phyloP scores from a whole-genome alignment of 2,329 filamentous ascomycete species.

The Claviceps capensis region DNA sequence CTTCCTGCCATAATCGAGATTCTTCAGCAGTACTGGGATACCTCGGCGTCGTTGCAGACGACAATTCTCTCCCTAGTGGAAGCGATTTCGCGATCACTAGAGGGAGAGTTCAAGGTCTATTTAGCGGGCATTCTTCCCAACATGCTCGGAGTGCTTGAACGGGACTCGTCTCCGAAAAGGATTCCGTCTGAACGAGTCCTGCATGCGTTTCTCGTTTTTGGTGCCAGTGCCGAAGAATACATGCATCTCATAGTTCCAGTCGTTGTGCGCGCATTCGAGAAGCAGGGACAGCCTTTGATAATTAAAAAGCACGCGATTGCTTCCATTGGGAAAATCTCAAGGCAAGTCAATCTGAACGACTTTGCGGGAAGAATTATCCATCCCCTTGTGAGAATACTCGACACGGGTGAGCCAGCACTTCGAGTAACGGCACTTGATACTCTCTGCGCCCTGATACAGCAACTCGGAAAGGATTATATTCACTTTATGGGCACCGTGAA shows the following conservation, averaged over 20 bases:
- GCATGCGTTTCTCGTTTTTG: slow-evolving; percentile 91
- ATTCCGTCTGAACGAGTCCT: slow-evolving; percentile 78
- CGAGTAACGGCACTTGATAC: slow-evolving; percentile 82
- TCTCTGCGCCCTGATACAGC: slow-evolving; percentile 86
- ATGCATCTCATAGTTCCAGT: slow-evolving; percentile 98
- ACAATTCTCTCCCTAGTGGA: slow-evolving; percentile 90
- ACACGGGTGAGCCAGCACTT: slow-evolving; percentile 56
- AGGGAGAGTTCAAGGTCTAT: slow-evolving; percentile 97
- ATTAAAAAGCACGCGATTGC: slow-evolving; percentile 86
- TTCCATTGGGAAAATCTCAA: slow-evolving; percentile 83
- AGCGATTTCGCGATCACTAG: slow-evolving; percentile 81
- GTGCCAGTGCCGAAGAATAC: slow-evolving; percentile 90
- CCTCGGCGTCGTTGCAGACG: slow-evolving; percentile 64
- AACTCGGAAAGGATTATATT: slow-evolving; percentile 86
- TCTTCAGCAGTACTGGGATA: slow-evolving; percentile 82
- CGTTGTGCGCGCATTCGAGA: slow-evolving; percentile 89
- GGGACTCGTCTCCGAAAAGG: slow-evolving; percentile 63
- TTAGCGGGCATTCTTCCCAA: slow-evolving; percentile 76
- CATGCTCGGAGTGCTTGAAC: slow-evolving; percentile 89
- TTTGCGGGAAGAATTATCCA: slow-evolving; percentile 95
- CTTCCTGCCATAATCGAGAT: slow-evolving; percentile 75
- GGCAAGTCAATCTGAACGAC: slow-evolving; percentile 93
- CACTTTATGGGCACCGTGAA: slow-evolving; percentile 91
- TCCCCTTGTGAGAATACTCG: slow-evolving; percentile 71
- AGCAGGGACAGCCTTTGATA: slow-evolving; percentile 62